phyloP scores from a whole-genome alignment of 805 yeast species.

The Geotrichum ghanense region DNA sequence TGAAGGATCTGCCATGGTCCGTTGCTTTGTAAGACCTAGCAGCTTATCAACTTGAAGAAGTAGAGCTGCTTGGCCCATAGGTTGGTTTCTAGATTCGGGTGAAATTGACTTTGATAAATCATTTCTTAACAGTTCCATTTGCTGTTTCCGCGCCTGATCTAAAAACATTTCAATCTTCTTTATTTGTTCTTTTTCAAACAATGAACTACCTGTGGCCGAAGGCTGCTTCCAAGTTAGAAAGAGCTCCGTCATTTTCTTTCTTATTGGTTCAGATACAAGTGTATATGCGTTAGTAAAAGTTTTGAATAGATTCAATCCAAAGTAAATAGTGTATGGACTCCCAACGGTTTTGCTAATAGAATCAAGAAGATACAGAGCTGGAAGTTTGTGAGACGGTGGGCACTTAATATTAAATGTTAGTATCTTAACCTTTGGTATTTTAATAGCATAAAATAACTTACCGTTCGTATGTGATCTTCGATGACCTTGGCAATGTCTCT shows the following conservation, averaged over 20 bases:
- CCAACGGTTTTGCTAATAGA: constrained; percentile 89
- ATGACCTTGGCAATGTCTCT: constrained; percentile 66
- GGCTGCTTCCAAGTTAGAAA: constrained; percentile 81
- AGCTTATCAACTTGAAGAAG: constrained; percentile 22
- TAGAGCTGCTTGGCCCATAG: constrained; percentile 17
- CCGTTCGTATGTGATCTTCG: constrained; percentile 57
- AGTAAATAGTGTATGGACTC: constrained; percentile 71
- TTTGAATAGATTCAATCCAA: constrained; percentile 58
- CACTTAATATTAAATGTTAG: constrained; percentile 28
- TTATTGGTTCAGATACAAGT: constrained; percentile 62
- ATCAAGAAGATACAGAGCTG: constrained; percentile 73
- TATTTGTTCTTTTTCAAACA: constrained; percentile 63
- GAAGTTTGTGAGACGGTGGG: constrained; percentile 75
- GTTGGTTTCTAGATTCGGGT: constrained; percentile 10
- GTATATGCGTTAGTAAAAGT: constrained; percentile 68
- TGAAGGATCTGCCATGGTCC: constrained; percentile 14
- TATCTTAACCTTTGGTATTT: background rate
- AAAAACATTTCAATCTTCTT: constrained; percentile 66
- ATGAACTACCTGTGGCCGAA: constrained; percentile 43
- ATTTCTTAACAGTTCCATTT: constrained; percentile 13
- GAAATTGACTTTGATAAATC: constrained; percentile 18
- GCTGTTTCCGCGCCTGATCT: constrained; percentile 10
- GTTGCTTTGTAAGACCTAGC: constrained; percentile 15
- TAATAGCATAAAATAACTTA: constrained; percentile 19
- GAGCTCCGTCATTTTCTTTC: constrained; percentile 62